Evolutionary conservation across 208 protist species (phyloP), one percentile per base, ranked within the genome.

Genomic region (Vickermania spadyakhi): DNA sequence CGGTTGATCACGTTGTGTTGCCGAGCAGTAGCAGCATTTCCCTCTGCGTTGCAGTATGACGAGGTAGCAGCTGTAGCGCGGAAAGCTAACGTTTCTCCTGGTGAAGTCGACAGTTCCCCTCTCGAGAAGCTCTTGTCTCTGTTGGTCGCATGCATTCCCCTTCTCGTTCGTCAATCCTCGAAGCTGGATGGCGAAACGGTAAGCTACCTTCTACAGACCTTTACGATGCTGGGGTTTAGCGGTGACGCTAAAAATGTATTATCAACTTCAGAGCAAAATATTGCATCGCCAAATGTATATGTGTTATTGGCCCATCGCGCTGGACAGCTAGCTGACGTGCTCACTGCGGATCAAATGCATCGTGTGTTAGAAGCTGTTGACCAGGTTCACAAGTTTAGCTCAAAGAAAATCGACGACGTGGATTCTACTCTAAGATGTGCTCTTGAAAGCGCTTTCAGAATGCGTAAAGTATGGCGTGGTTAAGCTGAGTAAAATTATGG

Each of bases 341-440:
- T 92, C 22, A 63, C 57, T 27, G 70, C 74, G 28, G 73, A 79
- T 36, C 81, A 92, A 59, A 70, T 78, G 3, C 73, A 68, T 14
- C 71, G 73, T 1, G 73, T 92, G 18, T 54, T 92, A 64, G 73
- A 68, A 0, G 81, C 85, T 30, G 62, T 92, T 29, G 73, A 77
- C 58, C 31, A 86, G 56, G 36, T 45, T 7, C 36, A 18, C 36
- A 45, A 45, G 18, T 18, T 7, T n/a, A 45, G 11, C 11, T 45
- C 36, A 45, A 45, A n/a, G 18, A 7, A 45, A n/a, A 18, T 45
- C 11, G 36, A 18, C 36, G 36, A 45, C 11, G 36, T 45, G 7
- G 36, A 45, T 45, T 7, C 7, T n/a, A 45, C 36, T 7, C 36
- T 45, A 45, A 45, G 18, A 18, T 45, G 11, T 45, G 36, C 18